Conservation (phyloP, 2,329 filamentous ascomycete species). For the Hypoxylon rubiginosum region DNA sequence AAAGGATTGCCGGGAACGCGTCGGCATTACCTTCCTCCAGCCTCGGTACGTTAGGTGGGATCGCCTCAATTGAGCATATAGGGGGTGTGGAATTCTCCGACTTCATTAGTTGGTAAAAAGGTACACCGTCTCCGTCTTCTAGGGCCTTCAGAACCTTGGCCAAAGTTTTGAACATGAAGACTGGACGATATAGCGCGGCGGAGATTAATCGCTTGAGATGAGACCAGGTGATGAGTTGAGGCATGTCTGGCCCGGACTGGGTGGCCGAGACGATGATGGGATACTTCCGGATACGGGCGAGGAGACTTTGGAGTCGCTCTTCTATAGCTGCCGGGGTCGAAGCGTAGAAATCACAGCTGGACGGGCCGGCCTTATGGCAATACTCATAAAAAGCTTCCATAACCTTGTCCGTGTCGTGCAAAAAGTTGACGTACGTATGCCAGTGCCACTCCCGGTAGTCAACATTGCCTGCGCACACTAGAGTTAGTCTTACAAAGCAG, state of each 20-base stretch:
- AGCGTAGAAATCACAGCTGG: constrained; percentile 61
- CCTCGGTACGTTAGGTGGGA: constrained; percentile 52
- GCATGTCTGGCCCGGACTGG: constrained; percentile 56
- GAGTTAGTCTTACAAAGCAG: constrained; percentile 13
- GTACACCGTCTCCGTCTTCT: constrained; percentile 59
- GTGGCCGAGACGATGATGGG: constrained; percentile 59
- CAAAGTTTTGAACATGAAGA: constrained; percentile 57
- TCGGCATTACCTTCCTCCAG: constrained; percentile 55
- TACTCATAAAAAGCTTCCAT: constrained; percentile 66
- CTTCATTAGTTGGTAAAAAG: constrained; percentile 57
- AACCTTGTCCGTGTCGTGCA: constrained; percentile 67
- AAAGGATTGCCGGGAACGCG: constrained; percentile 62
- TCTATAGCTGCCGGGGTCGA: constrained; percentile 56
- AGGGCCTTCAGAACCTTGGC: constrained; percentile 60
- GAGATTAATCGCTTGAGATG: constrained; percentile 60
- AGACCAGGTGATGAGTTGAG: constrained; percentile 65
- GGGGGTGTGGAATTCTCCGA: constrained; percentile 24
- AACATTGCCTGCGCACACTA: constrained; percentile 56
- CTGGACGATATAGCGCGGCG: constrained; percentile 60
- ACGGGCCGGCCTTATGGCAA: constrained; percentile 66
- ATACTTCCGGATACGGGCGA: constrained; percentile 56
- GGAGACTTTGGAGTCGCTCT: constrained; percentile 55
- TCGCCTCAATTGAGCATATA: constrained; percentile 51
- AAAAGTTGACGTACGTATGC: constrained; percentile 60
- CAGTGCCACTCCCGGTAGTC: constrained; percentile 68